phyloP scores from a whole-genome alignment of 1,284 basidiomycete genomes.

The Peniophora sp. region DNA sequence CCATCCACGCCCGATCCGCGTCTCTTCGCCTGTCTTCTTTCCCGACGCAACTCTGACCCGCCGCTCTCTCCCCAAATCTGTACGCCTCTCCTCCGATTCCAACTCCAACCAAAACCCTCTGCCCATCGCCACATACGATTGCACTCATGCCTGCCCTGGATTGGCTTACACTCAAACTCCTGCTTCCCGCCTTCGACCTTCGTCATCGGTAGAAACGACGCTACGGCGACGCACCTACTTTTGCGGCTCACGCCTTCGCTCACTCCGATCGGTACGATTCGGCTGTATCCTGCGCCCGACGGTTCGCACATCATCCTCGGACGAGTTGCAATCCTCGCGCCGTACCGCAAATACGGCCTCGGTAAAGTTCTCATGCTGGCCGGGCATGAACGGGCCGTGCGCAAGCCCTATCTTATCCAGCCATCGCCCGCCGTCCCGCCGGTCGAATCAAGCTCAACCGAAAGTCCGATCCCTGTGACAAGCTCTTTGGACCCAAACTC shows the following conservation, averaged over 20 bases:
- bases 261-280: slow-evolving; percentile 62
- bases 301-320: slow-evolving; percentile 54
- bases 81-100: too few species aligned
- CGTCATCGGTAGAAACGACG: slow-evolving; percentile 40
- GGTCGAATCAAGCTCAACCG: neutral
- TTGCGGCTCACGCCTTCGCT: slow-evolving; percentile 54
- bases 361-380: slow-evolving; percentile 55
- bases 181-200: neutral
- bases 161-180: neutral
- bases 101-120: too few species aligned
- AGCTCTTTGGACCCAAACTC: neutral
- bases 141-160: too few species aligned
- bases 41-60: slow-evolving; percentile 2
- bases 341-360: slow-evolving; percentile 55
- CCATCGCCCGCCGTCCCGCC: slow-evolving; percentile 26
- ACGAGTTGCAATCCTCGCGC: slow-evolving; percentile 59
- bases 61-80: slow-evolving; percentile 1
- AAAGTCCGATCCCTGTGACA: neutral
- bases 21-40: slow-evolving; percentile 6
- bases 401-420: too few species aligned
- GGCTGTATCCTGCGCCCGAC: slow-evolving; percentile 23
- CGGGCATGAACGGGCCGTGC: slow-evolving; percentile 48
- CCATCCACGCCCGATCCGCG: too few species aligned
- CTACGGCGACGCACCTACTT: slow-evolving; percentile 58
- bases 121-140: too few species aligned